Percentiles rank a stretch among this genome's conserved stretches.
phyloP scores from a whole-genome alignment of 2,329 filamentous ascomycete species.

The Diaporthe citrichinensis region DNA sequence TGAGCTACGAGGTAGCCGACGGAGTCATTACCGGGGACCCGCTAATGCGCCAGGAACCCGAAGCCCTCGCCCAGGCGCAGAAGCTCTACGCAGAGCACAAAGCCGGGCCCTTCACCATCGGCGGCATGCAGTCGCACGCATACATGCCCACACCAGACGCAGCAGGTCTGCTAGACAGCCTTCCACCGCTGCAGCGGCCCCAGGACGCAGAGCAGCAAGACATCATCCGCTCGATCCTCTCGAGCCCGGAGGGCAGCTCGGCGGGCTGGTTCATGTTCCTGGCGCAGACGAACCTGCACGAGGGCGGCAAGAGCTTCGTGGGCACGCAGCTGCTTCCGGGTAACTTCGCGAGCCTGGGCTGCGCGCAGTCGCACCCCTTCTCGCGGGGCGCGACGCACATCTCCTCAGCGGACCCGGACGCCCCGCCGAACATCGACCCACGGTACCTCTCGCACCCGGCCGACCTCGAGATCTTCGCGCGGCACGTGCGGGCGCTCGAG shows the following conservation, averaged over 20 bases:
- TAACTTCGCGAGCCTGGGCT: constrained; percentile 44
- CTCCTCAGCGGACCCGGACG: constrained; percentile 55
- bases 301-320: constrained; percentile 42
- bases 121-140: constrained; percentile 44
- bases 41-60: constrained; percentile 37
- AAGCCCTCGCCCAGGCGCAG: constrained; percentile 36
- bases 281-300: constrained; percentile 45
- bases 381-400: constrained; percentile 69
- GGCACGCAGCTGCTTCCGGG: constrained; percentile 41
- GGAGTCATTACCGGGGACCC: constrained; percentile 45
- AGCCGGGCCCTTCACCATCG: constrained; percentile 44
- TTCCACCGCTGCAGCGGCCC: constrained; percentile 17
- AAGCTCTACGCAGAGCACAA: constrained; percentile 43
- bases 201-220: constrained; percentile 39
- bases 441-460: constrained; percentile 65
- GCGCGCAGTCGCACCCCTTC: constrained; percentile 58
- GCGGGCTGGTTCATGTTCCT: constrained; percentile 46
- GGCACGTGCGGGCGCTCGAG: constrained; percentile 51
- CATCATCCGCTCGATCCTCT: constrained; percentile 42
- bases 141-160: constrained; percentile 44
- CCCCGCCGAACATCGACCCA: constrained; percentile 63
- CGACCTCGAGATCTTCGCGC: constrained; percentile 62
- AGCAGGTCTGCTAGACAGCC: constrained; percentile 37
- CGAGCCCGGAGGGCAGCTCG: constrained; percentile 42
- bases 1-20: constrained; percentile 46